Evolutionary conservation across 2,329 filamentous ascomycete genomes (phyloP), one percentile per base, ranked within the genome.

Genomic region (Elsinoe batatas): DNA sequence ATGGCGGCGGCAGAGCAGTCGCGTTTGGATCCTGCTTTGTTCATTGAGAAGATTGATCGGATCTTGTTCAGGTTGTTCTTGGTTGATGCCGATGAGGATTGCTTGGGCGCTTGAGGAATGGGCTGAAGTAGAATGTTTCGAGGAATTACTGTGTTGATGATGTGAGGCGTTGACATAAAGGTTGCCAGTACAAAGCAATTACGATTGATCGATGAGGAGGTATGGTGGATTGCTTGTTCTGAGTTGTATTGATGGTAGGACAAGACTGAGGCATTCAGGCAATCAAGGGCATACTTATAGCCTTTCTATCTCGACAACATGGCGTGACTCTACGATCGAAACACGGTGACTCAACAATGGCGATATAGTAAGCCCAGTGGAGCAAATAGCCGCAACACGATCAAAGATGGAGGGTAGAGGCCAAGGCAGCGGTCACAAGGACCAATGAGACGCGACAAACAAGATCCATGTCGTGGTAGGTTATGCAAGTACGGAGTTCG

Each of bases 11-110:
- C 33, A 26, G 47, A 51, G 47, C 38, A 22, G 33, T 51, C 33
- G 15, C 47, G 15, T 13, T 51, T 51, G 10, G 47, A 51, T 22
- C 33, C 47, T 13, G 47, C 47, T 18, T 51, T 51, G 22, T 51
- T 33, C 33, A 36, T 38, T 35, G 53, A 33, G 53, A 55, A 47
- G 22, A 55, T 30, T n/a, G 26, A 32, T 15, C 36, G 33, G 53
- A 55, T 35, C 40, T 55, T 55, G 13, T 11, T 15, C 5, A 55
- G 22, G 30, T 55, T 42, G 46, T 55, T 22, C 30, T 32, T 55
- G 42, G 46, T 11, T 15, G 53, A 36, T 10, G 53, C 10, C 3
- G 40, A 42, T 36, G 36, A 6, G 26, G 26, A 30, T 43, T 12
- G 17, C 17, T 30, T 44, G 10, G 30, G 20, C 6, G 32, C 30